A percentile compares a stretch with the other conserved stretches of the same genome.
Conservation (phyloP, 441 rosid species). For the Populus trichocarpa region DNA sequence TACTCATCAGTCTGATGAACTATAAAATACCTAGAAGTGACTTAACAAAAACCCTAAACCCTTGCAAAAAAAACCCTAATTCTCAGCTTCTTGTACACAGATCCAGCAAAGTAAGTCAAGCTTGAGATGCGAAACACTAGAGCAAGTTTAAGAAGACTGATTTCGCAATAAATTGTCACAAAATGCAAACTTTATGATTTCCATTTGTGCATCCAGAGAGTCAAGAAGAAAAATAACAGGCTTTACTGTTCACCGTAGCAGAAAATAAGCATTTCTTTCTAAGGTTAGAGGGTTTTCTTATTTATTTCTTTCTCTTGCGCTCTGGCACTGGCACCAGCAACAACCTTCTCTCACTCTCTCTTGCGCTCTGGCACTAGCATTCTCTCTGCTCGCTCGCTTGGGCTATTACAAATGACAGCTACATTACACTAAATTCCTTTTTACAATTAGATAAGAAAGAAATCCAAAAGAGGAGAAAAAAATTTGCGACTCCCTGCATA, state of each 20-base stretch:
- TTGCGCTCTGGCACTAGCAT: too few species aligned
- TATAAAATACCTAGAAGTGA: constrained; percentile 13
- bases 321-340: constrained; percentile 7
- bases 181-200: constrained; percentile 6
- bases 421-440: too few species aligned
- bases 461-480: too few species aligned
- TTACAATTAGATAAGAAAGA: too few species aligned
- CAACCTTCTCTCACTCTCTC: constrained; percentile 8
- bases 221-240: background rate
- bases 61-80: constrained; percentile 27
- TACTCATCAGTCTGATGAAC: background rate
- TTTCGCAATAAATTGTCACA: constrained; percentile 16
- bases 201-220: constrained; percentile 4
- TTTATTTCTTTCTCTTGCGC: background rate
- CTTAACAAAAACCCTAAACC: constrained; percentile 3
- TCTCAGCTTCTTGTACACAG: constrained; percentile 15
- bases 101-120: constrained; percentile 18
- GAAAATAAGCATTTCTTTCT: constrained; percentile 14
- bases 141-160: constrained; percentile 9
- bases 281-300: constrained; percentile 27
- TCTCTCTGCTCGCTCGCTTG: too few species aligned
- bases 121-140: constrained; percentile 15
- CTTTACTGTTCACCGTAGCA: constrained; percentile 26
- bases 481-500: too few species aligned
- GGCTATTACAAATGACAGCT: too few species aligned